A percentile compares a stretch with the other conserved stretches of the same genome.
Evolutionary conservation across 2,329 filamentous ascomycete genomes (phyloP).

Genomic region (Hawksworthiomyces lignivorus): DNA sequence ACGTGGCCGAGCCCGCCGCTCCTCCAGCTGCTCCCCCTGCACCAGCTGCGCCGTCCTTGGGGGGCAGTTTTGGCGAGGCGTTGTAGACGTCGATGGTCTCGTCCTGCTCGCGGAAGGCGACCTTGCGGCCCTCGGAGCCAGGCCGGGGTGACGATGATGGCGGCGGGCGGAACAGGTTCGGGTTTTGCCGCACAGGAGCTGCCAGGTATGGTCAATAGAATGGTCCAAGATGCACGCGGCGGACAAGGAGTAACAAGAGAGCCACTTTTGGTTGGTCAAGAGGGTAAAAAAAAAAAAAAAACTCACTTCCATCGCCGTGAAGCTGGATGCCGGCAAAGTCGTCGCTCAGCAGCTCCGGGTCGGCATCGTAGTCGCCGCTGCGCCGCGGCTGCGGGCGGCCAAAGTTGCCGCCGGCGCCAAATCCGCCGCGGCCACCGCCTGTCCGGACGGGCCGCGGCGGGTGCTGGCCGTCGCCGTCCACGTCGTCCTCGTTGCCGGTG

Average conservation of each 20-base stretch:
- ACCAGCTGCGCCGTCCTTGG: slow-evolving; percentile 39
- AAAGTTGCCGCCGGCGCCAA: slow-evolving; percentile 48
- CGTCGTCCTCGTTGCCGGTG: slow-evolving; percentile 51
- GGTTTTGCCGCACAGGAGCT: slow-evolving; percentile 64
- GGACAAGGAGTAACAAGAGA: too few species aligned
- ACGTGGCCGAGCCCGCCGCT: too few species aligned
- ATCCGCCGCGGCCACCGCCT: slow-evolving; percentile 22
- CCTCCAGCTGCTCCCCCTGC: slow-evolving; percentile 16
- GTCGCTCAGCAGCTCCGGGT: slow-evolving; percentile 81
- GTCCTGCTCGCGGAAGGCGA: slow-evolving; percentile 59
- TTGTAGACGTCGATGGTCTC: slow-evolving; percentile 73
- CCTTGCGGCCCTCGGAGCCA: slow-evolving; percentile 37
- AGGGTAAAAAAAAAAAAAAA: too few species aligned
- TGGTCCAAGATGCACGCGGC: too few species aligned
- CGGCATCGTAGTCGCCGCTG: slow-evolving; percentile 91
- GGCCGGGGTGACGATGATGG: slow-evolving; percentile 44
- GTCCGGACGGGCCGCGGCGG: slow-evolving; percentile 14
- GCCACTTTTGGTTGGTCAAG: too few species aligned
- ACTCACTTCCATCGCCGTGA: slow-evolving; percentile 54
- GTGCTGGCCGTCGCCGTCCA: slow-evolving; percentile 13
- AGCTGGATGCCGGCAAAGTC: slow-evolving; percentile 72
- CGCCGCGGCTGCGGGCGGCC: slow-evolving; percentile 44
- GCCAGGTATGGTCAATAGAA: slow-evolving; percentile 16
- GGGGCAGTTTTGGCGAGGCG: slow-evolving; percentile 47
- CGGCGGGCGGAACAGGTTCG: slow-evolving; percentile 69